Conservation (phyloP, 2,329 filamentous ascomycete species). For the Aspergillus novofumigatus region DNA sequence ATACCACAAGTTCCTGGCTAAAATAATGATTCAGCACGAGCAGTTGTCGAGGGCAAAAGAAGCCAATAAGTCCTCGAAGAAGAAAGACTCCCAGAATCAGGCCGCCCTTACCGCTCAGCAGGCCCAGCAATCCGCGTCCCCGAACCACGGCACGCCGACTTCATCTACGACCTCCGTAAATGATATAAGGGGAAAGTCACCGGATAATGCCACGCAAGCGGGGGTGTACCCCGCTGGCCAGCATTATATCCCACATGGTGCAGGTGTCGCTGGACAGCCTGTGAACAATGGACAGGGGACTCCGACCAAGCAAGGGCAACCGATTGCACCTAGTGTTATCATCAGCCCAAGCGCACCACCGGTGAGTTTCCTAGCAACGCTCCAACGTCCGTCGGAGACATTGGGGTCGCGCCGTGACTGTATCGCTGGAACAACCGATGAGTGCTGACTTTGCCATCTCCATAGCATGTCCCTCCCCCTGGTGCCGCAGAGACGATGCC, state of each 20-base stretch:
- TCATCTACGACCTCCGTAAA: slow-evolving; percentile 85
- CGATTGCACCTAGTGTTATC: slow-evolving; percentile 78
- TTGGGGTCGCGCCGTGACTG: not conserved
- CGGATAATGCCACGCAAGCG: slow-evolving; percentile 34
- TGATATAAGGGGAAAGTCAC: slow-evolving; percentile 77
- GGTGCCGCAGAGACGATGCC: slow-evolving; percentile 97
- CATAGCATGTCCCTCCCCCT: slow-evolving; percentile 82
- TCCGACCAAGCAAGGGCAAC: slow-evolving; percentile 58
- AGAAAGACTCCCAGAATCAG: slow-evolving; percentile 65
- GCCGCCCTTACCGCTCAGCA: slow-evolving; percentile 44
- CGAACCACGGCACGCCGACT: slow-evolving; percentile 69
- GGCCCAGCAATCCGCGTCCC: slow-evolving; percentile 55
- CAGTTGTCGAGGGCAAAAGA: slow-evolving; percentile 92
- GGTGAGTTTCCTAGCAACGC: slow-evolving; percentile 47
- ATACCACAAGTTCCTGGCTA: slow-evolving; percentile 3
- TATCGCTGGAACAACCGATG: not conserved
- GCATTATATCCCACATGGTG: slow-evolving; percentile 35
- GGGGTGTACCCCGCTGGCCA: slow-evolving; percentile 31
- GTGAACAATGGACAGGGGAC: slow-evolving; percentile 54
- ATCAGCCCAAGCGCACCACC: slow-evolving; percentile 93
- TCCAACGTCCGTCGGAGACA: not conserved
- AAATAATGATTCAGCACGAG: slow-evolving; percentile 55
- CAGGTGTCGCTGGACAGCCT: slow-evolving; percentile 31
- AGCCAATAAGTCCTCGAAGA: slow-evolving; percentile 73
- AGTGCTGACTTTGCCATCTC: not conserved